Base-by-base conservation (phyloP, 2,329 filamentous ascomycete species). In the Aspergillus awamori region DNA sequence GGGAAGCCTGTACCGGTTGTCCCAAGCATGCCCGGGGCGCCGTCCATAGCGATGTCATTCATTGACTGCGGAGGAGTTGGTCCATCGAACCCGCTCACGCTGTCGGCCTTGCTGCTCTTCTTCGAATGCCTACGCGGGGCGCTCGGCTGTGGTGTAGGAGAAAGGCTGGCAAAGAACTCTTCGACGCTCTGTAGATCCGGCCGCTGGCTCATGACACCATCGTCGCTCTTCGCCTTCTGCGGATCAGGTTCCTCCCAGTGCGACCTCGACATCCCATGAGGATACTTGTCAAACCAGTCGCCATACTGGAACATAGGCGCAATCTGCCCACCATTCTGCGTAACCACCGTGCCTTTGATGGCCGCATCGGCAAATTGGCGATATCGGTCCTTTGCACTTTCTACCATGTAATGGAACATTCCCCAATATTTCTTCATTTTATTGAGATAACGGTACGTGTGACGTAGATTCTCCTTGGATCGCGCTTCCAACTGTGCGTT, bases 391-490 rank as follows among this genome's bases (percentile, higher is more conserved):
- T 95, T 93, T 38, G 97, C 84, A 70, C 94, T 95, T 73, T 98
- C 93, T 0, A 92, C 89, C 85, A 98, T 93, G 79, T 93, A 97
- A 74, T 97, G 92, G 73, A 98, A 97, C 90, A 97, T 96, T 62
- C 94, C 95, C 95, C 95, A 99, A 71, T 95, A 93, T 62, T 91
- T 91, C 81, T 97, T 97, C 91, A 98, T 96, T 77, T 92, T 95
- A 58, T 90, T 89, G 48, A 99, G 80, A 70, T 95, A 98, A 71
- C 90, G 91, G 69, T 98, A 90, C 66, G 97, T 98, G 65, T 89
- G 91, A 1, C 90, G 88, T 15, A 97, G 81, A 70, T 97, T 93
- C 65, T 88, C 87, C 78, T 96, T 97, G 8, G 92, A 92, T 8
- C 86, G 85, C 11, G 86, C 84, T 74, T 96, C 91, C 53, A 96